These are phyloP conservation scores for Sesbania bispinosa DNA, from an alignment of 306 rosid species.

Conservation along the genomic window DNA sequence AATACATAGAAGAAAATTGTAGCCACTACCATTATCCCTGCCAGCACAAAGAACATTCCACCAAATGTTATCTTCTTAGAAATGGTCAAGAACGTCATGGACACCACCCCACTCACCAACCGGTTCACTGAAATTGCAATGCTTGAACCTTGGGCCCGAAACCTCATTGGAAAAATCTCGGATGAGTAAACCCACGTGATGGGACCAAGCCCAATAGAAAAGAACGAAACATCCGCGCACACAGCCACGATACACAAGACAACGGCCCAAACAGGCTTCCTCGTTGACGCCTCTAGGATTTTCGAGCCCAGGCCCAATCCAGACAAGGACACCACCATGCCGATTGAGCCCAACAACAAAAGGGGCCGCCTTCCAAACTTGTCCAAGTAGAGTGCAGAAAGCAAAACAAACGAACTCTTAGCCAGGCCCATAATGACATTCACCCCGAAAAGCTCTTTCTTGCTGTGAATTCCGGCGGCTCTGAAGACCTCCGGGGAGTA, in stretches of 20 bases:
- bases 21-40: conserved; percentile 58
- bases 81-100: conserved; percentile 65
- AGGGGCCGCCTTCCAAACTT: conserved; percentile 63
- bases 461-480: conserved; percentile 50
- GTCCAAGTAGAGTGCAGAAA: conserved; percentile 64
- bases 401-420: conserved; percentile 49
- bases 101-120: conserved; percentile 65
- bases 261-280: conserved; percentile 59
- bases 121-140: conserved; percentile 69
- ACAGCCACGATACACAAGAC: conserved; percentile 46
- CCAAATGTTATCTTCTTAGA: conserved; percentile 57
- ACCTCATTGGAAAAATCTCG: conserved; percentile 60
- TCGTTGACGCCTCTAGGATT: conserved; percentile 17
- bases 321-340: conserved; percentile 56
- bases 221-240: conserved; percentile 61
- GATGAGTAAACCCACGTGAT: conserved; percentile 76
- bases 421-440: conserved; percentile 68
- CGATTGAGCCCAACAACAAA: conserved; percentile 57
- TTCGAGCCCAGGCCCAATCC: conserved; percentile 65
- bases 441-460: conserved; percentile 56
- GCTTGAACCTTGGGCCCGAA: conserved; percentile 79
- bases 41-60: conserved; percentile 49
- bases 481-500: conserved; percentile 71
- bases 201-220: conserved; percentile 87
- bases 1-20: conserved; percentile 41